Evolutionary conservation across 345 rosid species (phyloP), one percentile per base, ranked within the genome.

Genomic region (Eucalyptus melliodora): DNA sequence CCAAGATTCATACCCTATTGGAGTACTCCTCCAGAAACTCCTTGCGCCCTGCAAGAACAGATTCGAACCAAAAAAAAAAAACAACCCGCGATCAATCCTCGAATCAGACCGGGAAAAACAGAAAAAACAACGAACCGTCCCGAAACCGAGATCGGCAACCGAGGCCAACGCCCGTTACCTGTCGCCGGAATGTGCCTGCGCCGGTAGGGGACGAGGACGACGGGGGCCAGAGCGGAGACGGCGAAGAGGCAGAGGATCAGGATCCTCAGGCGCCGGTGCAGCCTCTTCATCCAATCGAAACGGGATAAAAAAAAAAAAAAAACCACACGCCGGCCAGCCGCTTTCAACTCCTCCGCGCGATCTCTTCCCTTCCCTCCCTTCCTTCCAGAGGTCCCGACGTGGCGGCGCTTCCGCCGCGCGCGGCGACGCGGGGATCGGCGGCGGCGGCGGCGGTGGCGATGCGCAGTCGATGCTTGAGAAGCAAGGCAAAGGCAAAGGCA

Each of bases 191-290:
- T 91, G 91, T 86, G 87, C 50, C 93, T 92, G 89, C 93, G 94
- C 87, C 96, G 91, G 91, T 50, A 72, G 11, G 99, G 95, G 89
- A 97, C 92, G 90, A 97, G 91, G 65, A 96, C 14, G 56, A 98
- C 87, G 12, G 99, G 99, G 91, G 98, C 94, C 88, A 96, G 62
- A 14, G 97, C 97, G 90, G 97, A 94, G 69, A 95, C 90, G 87
- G 93, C 93, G 87, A 98, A 97, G 92, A 96, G 49, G 5, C 94
- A 92, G 95, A 98, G 97, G 98, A 96, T 90, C 89, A 95, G 15
- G 83, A 94, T 94, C 99, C 98, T 96, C 98, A 94, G 96, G 95
- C 95, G 92, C 90, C 92, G 96, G 91, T 90, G 96, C 55, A 89
- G 31, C 93, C 93, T 95, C 95, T 92, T 96, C 99, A 95, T 98